Evolutionary conservation across 352 stramenopile species (phyloP).

Genomic region (Phytophthora vignae): DNA sequence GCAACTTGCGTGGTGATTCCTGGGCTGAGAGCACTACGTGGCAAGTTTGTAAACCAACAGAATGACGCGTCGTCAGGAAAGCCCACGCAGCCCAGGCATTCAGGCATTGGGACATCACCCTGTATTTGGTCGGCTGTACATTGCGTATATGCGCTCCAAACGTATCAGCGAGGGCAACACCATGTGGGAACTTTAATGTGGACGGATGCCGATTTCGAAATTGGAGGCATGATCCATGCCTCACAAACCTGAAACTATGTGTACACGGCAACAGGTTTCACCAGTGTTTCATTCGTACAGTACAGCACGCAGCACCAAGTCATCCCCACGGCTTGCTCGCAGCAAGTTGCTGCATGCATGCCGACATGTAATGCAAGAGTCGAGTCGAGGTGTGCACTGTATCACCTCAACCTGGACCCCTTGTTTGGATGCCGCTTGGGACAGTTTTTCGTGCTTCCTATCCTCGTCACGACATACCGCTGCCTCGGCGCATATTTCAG

Average conservation of each 20-base stretch:
- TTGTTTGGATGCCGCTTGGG: constrained; percentile 19
- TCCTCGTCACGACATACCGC: constrained; percentile 24
- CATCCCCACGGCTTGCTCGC: too few relatives aligned
- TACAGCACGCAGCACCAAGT: too few relatives aligned
- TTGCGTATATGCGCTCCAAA: constrained; percentile 22
- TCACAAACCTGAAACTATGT: too few relatives aligned
- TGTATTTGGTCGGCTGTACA: background rate
- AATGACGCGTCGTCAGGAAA: constrained; percentile 14
- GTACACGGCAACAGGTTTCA: too few relatives aligned
- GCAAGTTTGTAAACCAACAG: constrained; percentile 21
- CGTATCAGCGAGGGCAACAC: constrained; percentile 7
- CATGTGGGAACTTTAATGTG: background rate
- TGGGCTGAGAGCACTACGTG: too few relatives aligned
- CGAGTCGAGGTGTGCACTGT: background rate
- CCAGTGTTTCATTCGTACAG: background rate
- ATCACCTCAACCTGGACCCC: constrained; percentile 6
- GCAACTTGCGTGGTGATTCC: too few relatives aligned
- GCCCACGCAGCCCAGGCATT: constrained; percentile 9
- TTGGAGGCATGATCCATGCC: too few relatives aligned
- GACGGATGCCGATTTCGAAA: too few relatives aligned
- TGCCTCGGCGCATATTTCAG: constrained; percentile 36
- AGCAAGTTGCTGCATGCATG: too few relatives aligned
- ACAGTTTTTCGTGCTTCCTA: constrained; percentile 21
- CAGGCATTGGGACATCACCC: constrained; percentile 16
- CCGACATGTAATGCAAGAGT: background rate